Conservation (phyloP, 768 basidiomycete genomes). For the Rubroboletus satanas region DNA sequence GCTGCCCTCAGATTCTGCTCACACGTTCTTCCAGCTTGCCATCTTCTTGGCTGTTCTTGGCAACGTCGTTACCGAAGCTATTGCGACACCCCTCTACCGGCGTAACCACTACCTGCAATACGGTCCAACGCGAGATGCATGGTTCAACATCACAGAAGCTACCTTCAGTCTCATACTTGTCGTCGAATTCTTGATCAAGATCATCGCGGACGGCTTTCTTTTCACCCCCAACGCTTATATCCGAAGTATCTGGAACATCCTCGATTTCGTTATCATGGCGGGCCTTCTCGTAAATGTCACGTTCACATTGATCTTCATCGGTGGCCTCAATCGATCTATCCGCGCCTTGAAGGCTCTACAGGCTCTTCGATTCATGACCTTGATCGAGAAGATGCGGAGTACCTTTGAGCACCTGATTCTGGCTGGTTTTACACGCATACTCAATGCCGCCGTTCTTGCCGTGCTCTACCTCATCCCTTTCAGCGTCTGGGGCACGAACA, state of each 20-base stretch:
- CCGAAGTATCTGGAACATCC: slow-evolving; percentile 85
- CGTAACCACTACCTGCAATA: slow-evolving; percentile 59
- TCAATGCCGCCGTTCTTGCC: slow-evolving; percentile 87
- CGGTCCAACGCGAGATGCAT: slow-evolving; percentile 62
- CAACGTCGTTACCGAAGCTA: slow-evolving; percentile 75
- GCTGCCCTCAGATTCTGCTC: slow-evolving; percentile 58
- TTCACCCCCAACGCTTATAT: slow-evolving; percentile 92
- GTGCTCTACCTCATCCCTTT: slow-evolving; percentile 90
- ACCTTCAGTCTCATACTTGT: slow-evolving; percentile 68
- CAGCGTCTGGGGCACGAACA: slow-evolving; percentile 91
- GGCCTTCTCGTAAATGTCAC: slow-evolving; percentile 73
- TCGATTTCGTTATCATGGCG: slow-evolving; percentile 82
- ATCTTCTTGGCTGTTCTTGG: slow-evolving; percentile 75
- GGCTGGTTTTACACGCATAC: slow-evolving; percentile 76
- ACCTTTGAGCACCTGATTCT: slow-evolving; percentile 88
- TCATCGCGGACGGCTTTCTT: slow-evolving; percentile 87
- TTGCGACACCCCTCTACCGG: slow-evolving; percentile 84
- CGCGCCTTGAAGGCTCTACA: slow-evolving; percentile 84
- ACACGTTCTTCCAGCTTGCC: slow-evolving; percentile 69
- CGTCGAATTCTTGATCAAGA: slow-evolving; percentile 83
- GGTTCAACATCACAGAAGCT: slow-evolving; percentile 85
- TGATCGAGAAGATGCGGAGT: slow-evolving; percentile 79
- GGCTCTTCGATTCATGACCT: slow-evolving; percentile 84
- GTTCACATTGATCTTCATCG: slow-evolving; percentile 68
- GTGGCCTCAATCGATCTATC: slow-evolving; percentile 77